A percentile compares a stretch with the other conserved stretches of the same genome.
Evolutionary conservation across 345 rosid genomes (phyloP).

Genomic region (Geranium brycei): DNA sequence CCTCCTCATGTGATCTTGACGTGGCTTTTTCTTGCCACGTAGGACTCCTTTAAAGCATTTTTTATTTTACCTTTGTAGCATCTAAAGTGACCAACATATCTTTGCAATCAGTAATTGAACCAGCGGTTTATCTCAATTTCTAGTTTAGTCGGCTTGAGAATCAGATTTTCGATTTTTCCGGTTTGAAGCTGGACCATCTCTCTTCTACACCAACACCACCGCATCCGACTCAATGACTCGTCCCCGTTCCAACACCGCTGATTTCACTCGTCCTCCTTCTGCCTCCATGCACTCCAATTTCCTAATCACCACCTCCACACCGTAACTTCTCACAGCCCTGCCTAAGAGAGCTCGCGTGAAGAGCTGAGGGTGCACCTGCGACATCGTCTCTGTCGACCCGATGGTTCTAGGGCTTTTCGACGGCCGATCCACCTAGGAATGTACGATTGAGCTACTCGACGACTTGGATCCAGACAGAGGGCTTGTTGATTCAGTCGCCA

Average conservation of each 20-base stretch:
- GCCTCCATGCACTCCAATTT: slow-evolving; percentile 38
- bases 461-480: slow-evolving; percentile 3
- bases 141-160: no score
- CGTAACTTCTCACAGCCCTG: slow-evolving; percentile 45
- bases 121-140: no score
- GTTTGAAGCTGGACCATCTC: no score
- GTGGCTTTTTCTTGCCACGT: no score
- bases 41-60: no score
- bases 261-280: slow-evolving; percentile 34
- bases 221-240: slow-evolving; percentile 40
- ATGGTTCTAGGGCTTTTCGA: slow-evolving; percentile 29
- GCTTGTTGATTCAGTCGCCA: slow-evolving; percentile 24
- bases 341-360: slow-evolving; percentile 43
- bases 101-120: no score
- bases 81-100: no score
- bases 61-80: no score
- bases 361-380: slow-evolving; percentile 73
- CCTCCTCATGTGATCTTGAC: no score
- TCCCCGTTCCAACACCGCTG: slow-evolving; percentile 59
- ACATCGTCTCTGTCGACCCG: slow-evolving; percentile 61
- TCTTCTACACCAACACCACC: slow-evolving; percentile 34
- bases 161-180: no score
- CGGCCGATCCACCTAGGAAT: slow-evolving; percentile 72
- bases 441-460: slow-evolving; percentile 14
- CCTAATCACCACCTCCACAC: slow-evolving; percentile 63